Evolutionary conservation across 192 early-diverging fungal genomes (phyloP).

Genomic region (Funneliformis geosporum): DNA sequence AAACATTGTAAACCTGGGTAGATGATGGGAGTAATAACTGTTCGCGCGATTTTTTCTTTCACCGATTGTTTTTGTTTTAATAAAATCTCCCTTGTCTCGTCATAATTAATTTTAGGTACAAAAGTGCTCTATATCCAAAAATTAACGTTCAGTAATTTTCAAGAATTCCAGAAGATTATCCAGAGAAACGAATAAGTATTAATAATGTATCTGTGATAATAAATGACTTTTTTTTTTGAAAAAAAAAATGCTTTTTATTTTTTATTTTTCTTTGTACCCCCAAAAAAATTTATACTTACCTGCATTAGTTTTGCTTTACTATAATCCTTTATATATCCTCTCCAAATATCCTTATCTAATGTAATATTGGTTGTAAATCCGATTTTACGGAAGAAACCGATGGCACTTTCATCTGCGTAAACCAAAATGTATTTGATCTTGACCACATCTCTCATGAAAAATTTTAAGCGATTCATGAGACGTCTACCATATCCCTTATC

Average conservation of each 20-base stretch:
- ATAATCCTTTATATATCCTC: conserved; percentile 99
- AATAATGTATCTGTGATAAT: too few species aligned
- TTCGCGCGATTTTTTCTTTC: conserved; percentile 79
- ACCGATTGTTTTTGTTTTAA: conserved; percentile 79
- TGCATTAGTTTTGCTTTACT: conserved; percentile 98
- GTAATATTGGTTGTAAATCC: conserved; percentile 98
- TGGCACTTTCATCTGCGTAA: conserved; percentile 99
- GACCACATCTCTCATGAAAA: conserved; percentile 77
- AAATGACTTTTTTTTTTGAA: not conserved
- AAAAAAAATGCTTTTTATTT: conserved; percentile 32
- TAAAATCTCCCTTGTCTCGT: conserved; percentile 70
- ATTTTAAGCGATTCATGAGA: conserved; percentile 95
- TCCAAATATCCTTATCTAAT: conserved; percentile 89
- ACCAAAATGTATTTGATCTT: conserved; percentile 88
- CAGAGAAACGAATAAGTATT: too few species aligned
- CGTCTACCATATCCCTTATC: conserved; percentile 97
- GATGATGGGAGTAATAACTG: conserved; percentile 71
- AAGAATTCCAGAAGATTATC: too few species aligned
- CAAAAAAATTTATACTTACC: conserved; percentile 38
- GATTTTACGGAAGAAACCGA: conserved; percentile 98
- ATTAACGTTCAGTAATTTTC: too few species aligned
- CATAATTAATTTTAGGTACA: conserved; percentile 87
- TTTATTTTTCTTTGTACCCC: too few species aligned
- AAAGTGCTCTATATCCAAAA: conserved; percentile 96
- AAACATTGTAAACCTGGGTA: conserved; percentile 78